Percentiles rank a stretch among this genome's conserved stretches.
Evolutionary conservation across 2,329 filamentous ascomycete genomes (phyloP).

Genomic region (Fusarium stilboides): DNA sequence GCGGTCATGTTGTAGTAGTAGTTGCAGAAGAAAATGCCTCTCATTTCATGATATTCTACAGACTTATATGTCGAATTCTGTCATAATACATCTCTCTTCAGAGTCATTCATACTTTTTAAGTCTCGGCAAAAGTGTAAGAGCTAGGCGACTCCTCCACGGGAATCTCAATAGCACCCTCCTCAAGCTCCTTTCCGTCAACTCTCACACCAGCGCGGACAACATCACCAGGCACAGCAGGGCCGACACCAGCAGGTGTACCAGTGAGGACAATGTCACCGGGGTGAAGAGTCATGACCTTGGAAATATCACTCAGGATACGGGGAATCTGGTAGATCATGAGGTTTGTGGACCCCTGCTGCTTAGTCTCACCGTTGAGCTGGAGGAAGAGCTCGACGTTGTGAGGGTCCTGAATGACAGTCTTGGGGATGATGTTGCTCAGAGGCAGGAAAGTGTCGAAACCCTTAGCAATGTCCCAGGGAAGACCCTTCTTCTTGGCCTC

Average conservation of each 20-base stretch:
- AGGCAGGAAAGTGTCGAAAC: conserved; percentile 97
- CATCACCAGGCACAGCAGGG: conserved; percentile 85
- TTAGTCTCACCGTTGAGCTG: conserved; percentile 83
- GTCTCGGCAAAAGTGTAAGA: conserved; percentile 85
- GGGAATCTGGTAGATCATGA: conserved; percentile 95
- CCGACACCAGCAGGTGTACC: conserved; percentile 98
- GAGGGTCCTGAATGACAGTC: conserved; percentile 84
- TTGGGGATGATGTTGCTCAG: conserved; percentile 87
- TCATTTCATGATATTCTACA: conserved; percentile 30
- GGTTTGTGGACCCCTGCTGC: conserved; percentile 89
- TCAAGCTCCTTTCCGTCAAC: conserved; percentile 86
- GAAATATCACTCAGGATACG: conserved; percentile 92
- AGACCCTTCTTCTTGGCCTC: conserved; percentile 96
- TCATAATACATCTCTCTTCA: conserved; percentile 7
- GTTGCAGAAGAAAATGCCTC: conserved; percentile 2
- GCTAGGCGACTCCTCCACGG: conserved; percentile 83
- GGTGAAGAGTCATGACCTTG: conserved; percentile 92
- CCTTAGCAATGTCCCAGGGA: conserved; percentile 96
- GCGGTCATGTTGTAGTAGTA: conserved; percentile 7
- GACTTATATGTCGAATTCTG: background rate
- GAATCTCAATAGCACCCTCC: conserved; percentile 87
- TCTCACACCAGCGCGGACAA: conserved; percentile 86
- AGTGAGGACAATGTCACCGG: conserved; percentile 94
- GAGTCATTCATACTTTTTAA: conserved; percentile 54
- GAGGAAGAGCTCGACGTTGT: conserved; percentile 89